Percentiles rank a stretch among this genome's conserved stretches.
These are phyloP conservation scores for Tylopilus sp. DNA, from an alignment of 1,284 basidiomycete species.

Conservation along the genomic window DNA sequence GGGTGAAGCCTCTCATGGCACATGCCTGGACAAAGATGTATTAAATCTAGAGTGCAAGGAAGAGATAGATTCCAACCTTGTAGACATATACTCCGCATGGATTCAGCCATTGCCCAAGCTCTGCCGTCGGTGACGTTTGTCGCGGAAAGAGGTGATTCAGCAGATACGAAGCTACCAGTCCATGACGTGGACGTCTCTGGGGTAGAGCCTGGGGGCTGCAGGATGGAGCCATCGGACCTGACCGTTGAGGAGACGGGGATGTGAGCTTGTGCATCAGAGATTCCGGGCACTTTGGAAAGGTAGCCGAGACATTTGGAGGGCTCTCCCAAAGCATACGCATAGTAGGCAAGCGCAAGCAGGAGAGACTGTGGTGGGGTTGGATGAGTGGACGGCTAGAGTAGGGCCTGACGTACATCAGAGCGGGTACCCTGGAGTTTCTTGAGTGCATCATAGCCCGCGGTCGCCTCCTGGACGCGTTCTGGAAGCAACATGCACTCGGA, in stretches of 20 bases:
- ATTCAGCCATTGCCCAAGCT: slow-evolving; percentile 61
- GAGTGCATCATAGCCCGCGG: slow-evolving; percentile 47
- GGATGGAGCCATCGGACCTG: slow-evolving; percentile 38
- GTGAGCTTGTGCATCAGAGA: slow-evolving; percentile 47
- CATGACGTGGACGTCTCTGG: slow-evolving; percentile 44
- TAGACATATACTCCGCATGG: slow-evolving; percentile 62
- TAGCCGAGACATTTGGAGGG: slow-evolving; percentile 59
- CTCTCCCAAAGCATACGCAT: slow-evolving; percentile 67
- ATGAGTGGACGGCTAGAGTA: slow-evolving; percentile 7
- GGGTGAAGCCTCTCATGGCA: slow-evolving; percentile 48
- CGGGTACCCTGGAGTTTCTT: slow-evolving; percentile 48
- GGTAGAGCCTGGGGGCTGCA: slow-evolving; percentile 35
- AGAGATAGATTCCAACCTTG: slow-evolving; percentile 44
- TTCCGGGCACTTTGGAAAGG: slow-evolving; percentile 52
- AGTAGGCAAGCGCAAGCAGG: slow-evolving; percentile 65
- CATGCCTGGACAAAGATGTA: slow-evolving; percentile 40
- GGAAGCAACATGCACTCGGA: slow-evolving; percentile 53
- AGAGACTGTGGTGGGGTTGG: slow-evolving; percentile 42
- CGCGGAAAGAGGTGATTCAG: slow-evolving; percentile 37
- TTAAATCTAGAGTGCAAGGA: not conserved
- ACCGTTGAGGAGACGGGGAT: slow-evolving; percentile 44
- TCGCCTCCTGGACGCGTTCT: slow-evolving; percentile 52
- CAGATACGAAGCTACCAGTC: slow-evolving; percentile 45
- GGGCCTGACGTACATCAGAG: slow-evolving; percentile 51
- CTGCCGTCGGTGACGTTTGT: slow-evolving; percentile 57